Evolutionary conservation across 2,329 filamentous ascomycete species (phyloP).

Genomic region (Colletotrichum nymphaeae): DNA sequence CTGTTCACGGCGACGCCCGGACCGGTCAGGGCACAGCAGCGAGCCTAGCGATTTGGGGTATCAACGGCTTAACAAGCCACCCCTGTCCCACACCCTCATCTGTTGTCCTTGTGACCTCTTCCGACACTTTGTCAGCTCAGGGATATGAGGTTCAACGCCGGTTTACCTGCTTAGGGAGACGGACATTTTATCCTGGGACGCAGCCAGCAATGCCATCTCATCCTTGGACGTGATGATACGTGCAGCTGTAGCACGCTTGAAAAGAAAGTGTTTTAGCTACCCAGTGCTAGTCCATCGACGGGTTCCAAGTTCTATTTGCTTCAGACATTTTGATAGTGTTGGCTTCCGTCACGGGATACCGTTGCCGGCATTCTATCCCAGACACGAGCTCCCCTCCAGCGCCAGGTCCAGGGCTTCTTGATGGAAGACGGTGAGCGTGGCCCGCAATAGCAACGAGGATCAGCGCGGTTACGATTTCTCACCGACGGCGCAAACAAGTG

Average conservation of each 20-base stretch:
- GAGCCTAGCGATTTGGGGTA: constrained; percentile 30
- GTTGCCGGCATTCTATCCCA: constrained; percentile 24
- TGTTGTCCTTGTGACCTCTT: constrained; percentile 33
- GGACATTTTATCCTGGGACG: constrained; percentile 19
- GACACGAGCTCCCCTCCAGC: constrained; percentile 14
- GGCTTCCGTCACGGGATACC: constrained; percentile 13
- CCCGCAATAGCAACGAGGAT: constrained; percentile 7
- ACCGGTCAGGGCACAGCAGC: constrained; percentile 28
- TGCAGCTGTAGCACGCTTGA: constrained; percentile 21
- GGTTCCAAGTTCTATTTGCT: background rate
- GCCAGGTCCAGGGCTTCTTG: constrained; percentile 20
- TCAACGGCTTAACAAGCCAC: constrained; percentile 28
- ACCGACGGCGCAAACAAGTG: constrained; percentile 13
- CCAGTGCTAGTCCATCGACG: background rate
- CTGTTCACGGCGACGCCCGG: constrained; percentile 27
- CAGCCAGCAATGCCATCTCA: background rate
- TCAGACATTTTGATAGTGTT: background rate
- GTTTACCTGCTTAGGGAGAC: constrained; percentile 16
- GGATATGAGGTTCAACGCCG: constrained; percentile 14
- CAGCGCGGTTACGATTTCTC: background rate
- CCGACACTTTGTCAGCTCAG: constrained; percentile 25
- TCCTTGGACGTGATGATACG: constrained; percentile 11
- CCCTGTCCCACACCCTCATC: constrained; percentile 26
- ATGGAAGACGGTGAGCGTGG: constrained; percentile 28
- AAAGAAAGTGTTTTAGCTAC: constrained; percentile 8